Base-by-base conservation (phyloP, 1,284 basidiomycete species). In the Malassezia restricta region DNA sequence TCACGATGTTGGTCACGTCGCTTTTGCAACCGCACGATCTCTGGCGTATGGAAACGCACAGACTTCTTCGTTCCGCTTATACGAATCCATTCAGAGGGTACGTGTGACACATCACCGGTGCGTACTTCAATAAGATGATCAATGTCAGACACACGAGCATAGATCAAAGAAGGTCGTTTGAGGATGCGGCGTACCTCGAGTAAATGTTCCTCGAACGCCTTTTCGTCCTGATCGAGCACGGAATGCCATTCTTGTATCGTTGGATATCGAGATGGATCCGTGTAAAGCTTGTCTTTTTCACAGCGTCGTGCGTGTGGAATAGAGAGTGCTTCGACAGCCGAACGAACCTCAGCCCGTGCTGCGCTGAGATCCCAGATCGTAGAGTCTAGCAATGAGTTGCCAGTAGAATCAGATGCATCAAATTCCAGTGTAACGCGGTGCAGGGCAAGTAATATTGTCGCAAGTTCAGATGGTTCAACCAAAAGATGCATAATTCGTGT, bases 401-500 rank as follows among this genome's bases (percentile, higher is more conserved):
- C 79, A 14, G 78, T 77, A 3, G 78, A 76, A 8, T 59, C 56
- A 11, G 79, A 75, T 1, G 76, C 70, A 17, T 79, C 77, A 62
- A 88, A 89, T 5, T 85, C 80, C 29, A 76, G 76, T 0, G 82
- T 83, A 38, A 92, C 78, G 40, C 83, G 83, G 38, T 81, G 78
- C 55, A 95, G 84, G 2, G 86, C 83, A 5, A 82, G 78, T 1
- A 96, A 77, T 14, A 96, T 77, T 5, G 81, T 76, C 0, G 82
- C 81, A 5, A 96, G 79, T 70, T 98, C 92, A 63, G 83, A 79
- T 0, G 91, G 86, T 0, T 84, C 84, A n/a, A 60, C 58, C 51
- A 86, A 86, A 43, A 85, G 84, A 65, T 94, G 92, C 65, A 90
- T 87, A 44, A 96, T 85, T 29, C 88, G 78, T 52, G 84, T 86